phyloP scores from a whole-genome alignment of 2,329 filamentous ascomycete genomes.

The Pseudogymnoascus sp. region DNA sequence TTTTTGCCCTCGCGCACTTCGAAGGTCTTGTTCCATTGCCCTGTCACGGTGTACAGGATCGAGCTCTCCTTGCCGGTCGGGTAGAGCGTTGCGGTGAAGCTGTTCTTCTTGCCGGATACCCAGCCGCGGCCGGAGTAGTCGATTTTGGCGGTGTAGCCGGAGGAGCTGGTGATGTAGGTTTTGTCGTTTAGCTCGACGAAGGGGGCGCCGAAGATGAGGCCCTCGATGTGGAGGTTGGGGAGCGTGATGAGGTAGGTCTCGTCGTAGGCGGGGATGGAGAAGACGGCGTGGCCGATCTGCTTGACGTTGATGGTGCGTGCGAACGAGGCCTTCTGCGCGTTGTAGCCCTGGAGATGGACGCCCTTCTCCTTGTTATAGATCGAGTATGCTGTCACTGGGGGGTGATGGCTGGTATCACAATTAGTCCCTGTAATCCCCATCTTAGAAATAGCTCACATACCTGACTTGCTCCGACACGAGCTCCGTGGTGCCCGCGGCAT shows the following conservation, averaged over 20 bases:
- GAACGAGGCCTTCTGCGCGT: slow-evolving; percentile 94
- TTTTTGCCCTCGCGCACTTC: slow-evolving; percentile 64
- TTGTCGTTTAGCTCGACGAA: slow-evolving; percentile 85
- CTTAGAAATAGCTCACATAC: slow-evolving; percentile 31
- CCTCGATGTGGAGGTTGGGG: slow-evolving; percentile 87
- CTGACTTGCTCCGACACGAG: slow-evolving; percentile 92
- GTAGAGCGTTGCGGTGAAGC: slow-evolving; percentile 69
- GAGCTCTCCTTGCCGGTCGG: slow-evolving; percentile 64
- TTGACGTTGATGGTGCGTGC: slow-evolving; percentile 90
- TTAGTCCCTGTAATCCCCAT: neutral
- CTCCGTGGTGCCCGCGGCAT: slow-evolving; percentile 71
- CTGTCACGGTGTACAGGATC: slow-evolving; percentile 71
- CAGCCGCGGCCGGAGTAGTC: slow-evolving; percentile 92
- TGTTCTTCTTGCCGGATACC: slow-evolving; percentile 94
- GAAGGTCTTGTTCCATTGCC: slow-evolving; percentile 84
- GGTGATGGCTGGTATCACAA: slow-evolving; percentile 60
- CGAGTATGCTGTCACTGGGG: slow-evolving; percentile 87
- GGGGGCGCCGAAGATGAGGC: slow-evolving; percentile 75
- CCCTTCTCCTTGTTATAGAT: slow-evolving; percentile 83
- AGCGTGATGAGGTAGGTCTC: slow-evolving; percentile 81
- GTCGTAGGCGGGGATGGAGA: slow-evolving; percentile 57
- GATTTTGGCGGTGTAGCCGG: slow-evolving; percentile 80
- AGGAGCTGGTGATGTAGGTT: slow-evolving; percentile 79
- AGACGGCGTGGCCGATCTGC: slow-evolving; percentile 82
- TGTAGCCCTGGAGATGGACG: slow-evolving; percentile 77